Conservation (phyloP, 805 yeast species). For the Sungouiella blattae region DNA sequence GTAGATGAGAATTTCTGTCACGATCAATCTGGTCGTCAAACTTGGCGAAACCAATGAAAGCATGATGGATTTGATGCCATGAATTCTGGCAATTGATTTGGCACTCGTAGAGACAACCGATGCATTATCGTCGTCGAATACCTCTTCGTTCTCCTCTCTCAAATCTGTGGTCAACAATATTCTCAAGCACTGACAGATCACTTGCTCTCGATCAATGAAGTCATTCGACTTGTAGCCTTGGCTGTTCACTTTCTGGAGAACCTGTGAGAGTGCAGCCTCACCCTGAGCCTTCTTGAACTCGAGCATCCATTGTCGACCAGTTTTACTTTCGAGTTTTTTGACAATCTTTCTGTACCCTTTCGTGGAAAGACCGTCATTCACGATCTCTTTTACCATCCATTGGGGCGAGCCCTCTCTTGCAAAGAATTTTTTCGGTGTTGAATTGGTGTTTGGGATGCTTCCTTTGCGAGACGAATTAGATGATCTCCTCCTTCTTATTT, state of each 20-base stretch:
- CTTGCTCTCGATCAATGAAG: slow-evolving; percentile 38
- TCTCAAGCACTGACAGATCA: slow-evolving; percentile 37
- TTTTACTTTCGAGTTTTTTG: slow-evolving; percentile 27
- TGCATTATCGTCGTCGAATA: slow-evolving; percentile 4
- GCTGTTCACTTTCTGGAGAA: slow-evolving; percentile 35
- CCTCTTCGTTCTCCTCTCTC: slow-evolving; percentile 7
- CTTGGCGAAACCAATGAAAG: slow-evolving; percentile 39
- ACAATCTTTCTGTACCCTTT: slow-evolving; percentile 35
- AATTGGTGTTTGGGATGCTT: slow-evolving; percentile 10
- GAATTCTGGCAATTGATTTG: slow-evolving; percentile 28
- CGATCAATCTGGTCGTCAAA: slow-evolving; percentile 36
- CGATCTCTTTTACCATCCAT: slow-evolving; percentile 38
- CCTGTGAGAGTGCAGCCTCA: slow-evolving; percentile 39
- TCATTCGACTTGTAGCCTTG: slow-evolving; percentile 44
- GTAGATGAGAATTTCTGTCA: slow-evolving; percentile 41
- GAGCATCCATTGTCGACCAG: slow-evolving; percentile 26
- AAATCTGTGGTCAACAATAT: slow-evolving; percentile 27
- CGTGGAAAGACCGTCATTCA: slow-evolving; percentile 29
- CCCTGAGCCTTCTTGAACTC: slow-evolving; percentile 40
- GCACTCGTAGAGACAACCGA: slow-evolving; percentile 4
- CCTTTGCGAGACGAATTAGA: slow-evolving; percentile 1
- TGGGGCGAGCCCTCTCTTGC: slow-evolving; percentile 38
- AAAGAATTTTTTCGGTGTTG: slow-evolving; percentile 19
- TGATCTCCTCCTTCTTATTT: not conserved
- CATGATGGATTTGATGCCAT: slow-evolving; percentile 35